Percentiles rank a stretch among this genome's conserved stretches.
Evolutionary conservation across 805 yeast genomes (phyloP).

Genomic region (Lipomyces yamadae): DNA sequence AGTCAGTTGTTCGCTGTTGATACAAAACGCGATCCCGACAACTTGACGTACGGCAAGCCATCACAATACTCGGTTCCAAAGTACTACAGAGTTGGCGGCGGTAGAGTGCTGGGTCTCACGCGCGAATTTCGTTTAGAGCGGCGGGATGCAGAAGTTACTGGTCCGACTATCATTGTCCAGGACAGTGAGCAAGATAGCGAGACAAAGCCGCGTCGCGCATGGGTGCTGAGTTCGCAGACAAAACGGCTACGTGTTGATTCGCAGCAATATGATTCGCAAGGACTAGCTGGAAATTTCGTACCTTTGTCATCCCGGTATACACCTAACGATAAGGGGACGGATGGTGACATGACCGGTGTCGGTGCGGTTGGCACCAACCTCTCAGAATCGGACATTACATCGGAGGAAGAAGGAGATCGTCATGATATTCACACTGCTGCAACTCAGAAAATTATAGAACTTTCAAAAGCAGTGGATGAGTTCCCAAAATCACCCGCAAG

Average conservation of each 20-base stretch:
- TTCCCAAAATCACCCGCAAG: constrained; percentile 14
- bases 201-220: constrained; percentile 1
- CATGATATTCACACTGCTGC: constrained; percentile 9
- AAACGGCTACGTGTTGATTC: background rate
- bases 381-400: constrained; percentile 5
- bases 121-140: constrained; percentile 8
- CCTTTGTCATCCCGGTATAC: background rate
- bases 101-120: constrained; percentile 25
- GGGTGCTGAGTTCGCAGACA: constrained; percentile 8
- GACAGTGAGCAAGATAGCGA: background rate
- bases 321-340: background rate
- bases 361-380: background rate
- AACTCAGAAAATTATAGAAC: background rate
- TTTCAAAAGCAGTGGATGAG: constrained; percentile 21
- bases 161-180: background rate
- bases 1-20: constrained; percentile 21
- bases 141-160: background rate
- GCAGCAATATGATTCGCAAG: background rate
- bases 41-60: constrained; percentile 20
- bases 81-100: constrained; percentile 24
- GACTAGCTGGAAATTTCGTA: background rate
- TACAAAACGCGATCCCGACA: constrained; percentile 12
- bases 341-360: background rate
- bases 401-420: constrained; percentile 16
- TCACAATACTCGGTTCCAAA: constrained; percentile 19